Evolutionary conservation across 192 early-diverging fungal species (phyloP).

Genomic region (Coemansia sp.): DNA sequence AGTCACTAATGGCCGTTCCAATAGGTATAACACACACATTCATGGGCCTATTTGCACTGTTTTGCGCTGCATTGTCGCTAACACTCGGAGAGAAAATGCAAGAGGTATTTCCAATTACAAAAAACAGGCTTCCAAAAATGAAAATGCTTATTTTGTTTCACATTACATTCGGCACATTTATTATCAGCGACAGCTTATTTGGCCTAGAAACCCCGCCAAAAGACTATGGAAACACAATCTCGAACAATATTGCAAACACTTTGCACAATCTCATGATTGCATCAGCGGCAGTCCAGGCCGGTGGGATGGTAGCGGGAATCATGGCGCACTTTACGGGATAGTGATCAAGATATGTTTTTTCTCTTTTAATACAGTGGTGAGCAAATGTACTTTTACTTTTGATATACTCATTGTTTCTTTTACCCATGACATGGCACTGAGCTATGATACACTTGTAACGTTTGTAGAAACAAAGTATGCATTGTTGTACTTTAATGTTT

Average conservation of each 20-base stretch:
- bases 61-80: background rate
- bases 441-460: too few species aligned
- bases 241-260: background rate
- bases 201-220: conserved; percentile 4
- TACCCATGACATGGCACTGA: too few species aligned
- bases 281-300: conserved; percentile 3
- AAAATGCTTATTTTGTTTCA: conserved; percentile 7
- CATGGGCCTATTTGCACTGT: background rate
- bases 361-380: background rate
- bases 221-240: background rate
- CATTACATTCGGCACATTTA: conserved; percentile 4
- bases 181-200: conserved; percentile 10
- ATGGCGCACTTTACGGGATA: conserved; percentile 4
- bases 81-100: background rate
- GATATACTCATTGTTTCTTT: background rate
- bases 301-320: background rate
- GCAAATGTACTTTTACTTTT: background rate
- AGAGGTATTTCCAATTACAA: background rate
- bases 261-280: conserved; percentile 8
- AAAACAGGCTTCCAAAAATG: conserved; percentile 2
- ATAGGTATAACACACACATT: background rate
- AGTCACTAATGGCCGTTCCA: conserved; percentile 7
- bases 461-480: too few species aligned
- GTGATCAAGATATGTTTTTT: background rate
- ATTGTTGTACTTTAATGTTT: too few species aligned